These are phyloP conservation scores for Lipomyces lipofer DNA, from an alignment of 805 yeast species.

Conservation along the genomic window DNA sequence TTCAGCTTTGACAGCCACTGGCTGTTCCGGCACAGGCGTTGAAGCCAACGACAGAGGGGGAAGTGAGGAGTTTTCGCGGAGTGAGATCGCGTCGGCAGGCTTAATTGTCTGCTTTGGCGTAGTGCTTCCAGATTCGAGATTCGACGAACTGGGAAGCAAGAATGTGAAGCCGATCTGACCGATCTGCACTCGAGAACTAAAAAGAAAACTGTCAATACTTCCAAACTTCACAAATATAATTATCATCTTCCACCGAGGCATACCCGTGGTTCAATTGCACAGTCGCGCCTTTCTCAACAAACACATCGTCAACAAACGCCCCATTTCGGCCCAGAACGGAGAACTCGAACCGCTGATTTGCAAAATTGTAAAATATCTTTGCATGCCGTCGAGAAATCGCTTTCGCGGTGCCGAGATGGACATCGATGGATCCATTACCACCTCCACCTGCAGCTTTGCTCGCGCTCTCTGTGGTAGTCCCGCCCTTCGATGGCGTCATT, in stretches of 20 bases:
- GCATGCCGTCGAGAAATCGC: slow-evolving; percentile 95
- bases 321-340: slow-evolving; percentile 94
- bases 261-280: slow-evolving; percentile 77
- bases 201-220: not conserved
- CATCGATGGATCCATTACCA: slow-evolving; percentile 63
- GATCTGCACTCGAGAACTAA: slow-evolving; percentile 65
- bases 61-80: slow-evolving; percentile 19
- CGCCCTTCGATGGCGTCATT: slow-evolving; percentile 10
- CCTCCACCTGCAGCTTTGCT: slow-evolving; percentile 35
- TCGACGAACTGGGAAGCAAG: slow-evolving; percentile 66
- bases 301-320: slow-evolving; percentile 89
- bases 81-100: slow-evolving; percentile 31
- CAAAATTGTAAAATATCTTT: slow-evolving; percentile 92
- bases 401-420: slow-evolving; percentile 87
- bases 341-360: slow-evolving; percentile 89
- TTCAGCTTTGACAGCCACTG: not conserved
- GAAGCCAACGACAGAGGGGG: slow-evolving; percentile 11
- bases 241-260: not conserved
- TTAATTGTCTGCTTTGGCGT: slow-evolving; percentile 24
- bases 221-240: not conserved
- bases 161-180: slow-evolving; percentile 90
- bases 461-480: not conserved
- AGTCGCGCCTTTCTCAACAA: slow-evolving; percentile 87
- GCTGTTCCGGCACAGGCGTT: slow-evolving; percentile 10
- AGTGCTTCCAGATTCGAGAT: slow-evolving; percentile 11